Evolutionary conservation across 306 rosid species (phyloP).

Genomic region (Vigna unguiculata): DNA sequence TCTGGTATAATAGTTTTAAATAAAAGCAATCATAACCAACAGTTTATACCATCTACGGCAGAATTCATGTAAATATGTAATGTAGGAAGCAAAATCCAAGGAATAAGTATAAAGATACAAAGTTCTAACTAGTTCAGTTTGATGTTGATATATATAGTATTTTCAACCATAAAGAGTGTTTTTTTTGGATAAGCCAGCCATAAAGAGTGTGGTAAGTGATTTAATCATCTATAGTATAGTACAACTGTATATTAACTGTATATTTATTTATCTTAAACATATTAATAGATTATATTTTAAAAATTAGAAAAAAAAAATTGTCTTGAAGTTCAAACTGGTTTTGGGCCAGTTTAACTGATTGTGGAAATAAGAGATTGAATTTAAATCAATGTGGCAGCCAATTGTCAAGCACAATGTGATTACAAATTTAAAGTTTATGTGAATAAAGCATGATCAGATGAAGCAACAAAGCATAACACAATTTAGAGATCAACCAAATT

Average conservation of each 20-base stretch:
- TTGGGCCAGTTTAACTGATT: no score
- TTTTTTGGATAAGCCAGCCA: neutral
- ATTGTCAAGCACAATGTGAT: neutral
- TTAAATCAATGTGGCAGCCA: neutral
- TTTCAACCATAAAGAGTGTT: neutral
- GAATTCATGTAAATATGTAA: constrained; percentile 4
- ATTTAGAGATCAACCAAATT: constrained; percentile 30
- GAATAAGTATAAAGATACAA: constrained; percentile 25
- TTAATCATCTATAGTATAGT: constrained; percentile 9
- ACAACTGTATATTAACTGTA: neutral
- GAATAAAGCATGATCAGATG: constrained; percentile 34
- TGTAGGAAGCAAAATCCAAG: constrained; percentile 11
- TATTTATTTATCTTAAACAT: no score
- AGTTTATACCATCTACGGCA: constrained; percentile 2
- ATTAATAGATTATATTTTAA: no score
- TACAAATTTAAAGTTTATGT: constrained; percentile 10
- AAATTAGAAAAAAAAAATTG: no score
- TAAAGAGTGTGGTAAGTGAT: constrained; percentile 1
- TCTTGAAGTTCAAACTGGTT: no score
- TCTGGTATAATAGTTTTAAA: constrained; percentile 59
- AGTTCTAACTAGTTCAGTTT: constrained; percentile 17
- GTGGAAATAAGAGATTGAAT: constrained; percentile 11
- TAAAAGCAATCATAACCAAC: constrained; percentile 17
- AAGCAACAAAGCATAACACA: constrained; percentile 27
- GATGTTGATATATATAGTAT: constrained; percentile 7